These are phyloP conservation scores for Ceriops decandra DNA, from an alignment of 345 rosid genomes.

Conservation along the genomic window DNA sequence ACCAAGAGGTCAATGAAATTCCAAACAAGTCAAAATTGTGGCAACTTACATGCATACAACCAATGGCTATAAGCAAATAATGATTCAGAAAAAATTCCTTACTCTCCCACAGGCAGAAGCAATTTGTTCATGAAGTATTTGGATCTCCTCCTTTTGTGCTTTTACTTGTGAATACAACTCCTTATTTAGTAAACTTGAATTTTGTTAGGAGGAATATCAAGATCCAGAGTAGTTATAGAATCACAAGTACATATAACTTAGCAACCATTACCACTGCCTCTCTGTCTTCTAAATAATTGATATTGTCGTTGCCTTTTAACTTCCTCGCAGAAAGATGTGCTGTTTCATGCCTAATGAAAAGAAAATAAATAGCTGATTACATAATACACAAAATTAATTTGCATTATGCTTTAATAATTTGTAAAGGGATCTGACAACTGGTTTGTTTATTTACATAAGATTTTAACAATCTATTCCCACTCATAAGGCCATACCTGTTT, in stretches of 20 bases:
- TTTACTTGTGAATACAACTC: slow-evolving; percentile 54
- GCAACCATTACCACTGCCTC: slow-evolving; percentile 61
- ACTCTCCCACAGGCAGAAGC: slow-evolving; percentile 75
- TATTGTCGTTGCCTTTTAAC: slow-evolving; percentile 34
- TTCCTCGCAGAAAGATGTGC: slow-evolving; percentile 36
- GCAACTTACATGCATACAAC: not conserved
- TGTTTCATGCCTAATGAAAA: slow-evolving; percentile 32
- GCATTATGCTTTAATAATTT: not conserved
- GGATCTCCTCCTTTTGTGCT: slow-evolving; percentile 75
- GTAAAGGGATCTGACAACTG: not conserved
- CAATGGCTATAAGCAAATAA: slow-evolving; percentile 4
- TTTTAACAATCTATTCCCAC: not conserved
- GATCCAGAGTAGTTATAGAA: slow-evolving; percentile 8
- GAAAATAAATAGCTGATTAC: slow-evolving; percentile 16
- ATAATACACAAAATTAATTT: not conserved
- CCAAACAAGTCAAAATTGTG: not conserved
- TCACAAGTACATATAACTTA: slow-evolving; percentile 2
- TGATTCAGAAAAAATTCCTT: slow-evolving; percentile 9
- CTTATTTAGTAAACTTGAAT: slow-evolving; percentile 32
- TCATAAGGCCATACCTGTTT: slow-evolving; percentile 29
- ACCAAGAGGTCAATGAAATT: slow-evolving; percentile 17
- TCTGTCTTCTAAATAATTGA: slow-evolving; percentile 43
- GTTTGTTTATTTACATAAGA: too few relatives aligned
- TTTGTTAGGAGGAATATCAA: slow-evolving; percentile 20
- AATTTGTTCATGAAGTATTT: slow-evolving; percentile 69